These are phyloP conservation scores for Kodamaea arcana DNA, from an alignment of 1,139 yeast species.

Conservation along the genomic window DNA sequence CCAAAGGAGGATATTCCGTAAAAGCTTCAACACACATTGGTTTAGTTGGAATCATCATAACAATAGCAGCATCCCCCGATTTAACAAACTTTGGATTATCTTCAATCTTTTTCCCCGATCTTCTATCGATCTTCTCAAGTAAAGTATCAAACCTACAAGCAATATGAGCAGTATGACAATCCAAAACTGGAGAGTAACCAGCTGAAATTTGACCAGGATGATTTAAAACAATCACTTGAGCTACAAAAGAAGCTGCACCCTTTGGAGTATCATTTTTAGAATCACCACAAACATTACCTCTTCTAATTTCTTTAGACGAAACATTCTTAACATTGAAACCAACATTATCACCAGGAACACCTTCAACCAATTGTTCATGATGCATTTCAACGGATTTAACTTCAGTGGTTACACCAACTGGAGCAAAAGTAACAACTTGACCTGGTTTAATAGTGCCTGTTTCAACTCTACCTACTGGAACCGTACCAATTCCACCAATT, in stretches of 20 bases:
- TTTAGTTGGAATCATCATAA: conserved; percentile 79
- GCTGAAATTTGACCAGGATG: conserved; percentile 93
- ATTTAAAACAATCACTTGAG: conserved; percentile 87
- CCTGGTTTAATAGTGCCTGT: conserved; percentile 91
- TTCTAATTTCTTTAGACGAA: conserved; percentile 88
- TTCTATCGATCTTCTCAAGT: conserved; percentile 87
- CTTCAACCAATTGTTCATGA: conserved; percentile 82
- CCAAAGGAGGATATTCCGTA: conserved; percentile 98
- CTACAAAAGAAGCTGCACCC: conserved; percentile 79
- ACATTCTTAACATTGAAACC: conserved; percentile 95
- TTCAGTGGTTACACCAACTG: conserved; percentile 90
- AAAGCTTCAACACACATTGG: conserved; percentile 97
- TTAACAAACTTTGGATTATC: conserved; percentile 99
- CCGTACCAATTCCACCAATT: conserved; percentile 92
- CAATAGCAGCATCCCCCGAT: conserved; percentile 94
- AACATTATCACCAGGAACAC: conserved; percentile 92
- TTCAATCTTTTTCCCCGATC: conserved; percentile 86
- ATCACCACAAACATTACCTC: conserved; percentile 96
- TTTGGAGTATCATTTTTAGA: conserved; percentile 91
- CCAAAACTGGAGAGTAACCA: conserved; percentile 91
- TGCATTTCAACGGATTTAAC: conserved; percentile 93
- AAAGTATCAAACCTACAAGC: conserved; percentile 87
- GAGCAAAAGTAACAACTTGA: conserved; percentile 87
- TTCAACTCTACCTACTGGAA: conserved; percentile 93
- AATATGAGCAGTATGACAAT: conserved; percentile 94